Base-by-base conservation (phyloP, 2,329 filamentous ascomycete genomes). In the Phyllosticta citribraziliensis region DNA sequence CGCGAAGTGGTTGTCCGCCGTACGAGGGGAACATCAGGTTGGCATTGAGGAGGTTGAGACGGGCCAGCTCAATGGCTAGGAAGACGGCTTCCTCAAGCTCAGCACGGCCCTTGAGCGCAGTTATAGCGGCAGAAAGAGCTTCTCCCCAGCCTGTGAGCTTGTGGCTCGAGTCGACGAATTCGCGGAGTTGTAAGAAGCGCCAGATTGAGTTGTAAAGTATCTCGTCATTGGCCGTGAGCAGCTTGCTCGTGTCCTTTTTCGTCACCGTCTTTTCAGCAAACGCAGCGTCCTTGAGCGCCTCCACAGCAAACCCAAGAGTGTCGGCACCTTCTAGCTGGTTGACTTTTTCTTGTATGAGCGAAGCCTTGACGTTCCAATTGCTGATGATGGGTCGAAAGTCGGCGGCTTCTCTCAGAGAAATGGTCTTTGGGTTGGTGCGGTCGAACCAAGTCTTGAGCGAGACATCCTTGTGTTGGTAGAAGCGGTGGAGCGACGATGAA, bases 171-270 rank as follows among this genome's bases (percentile, higher is more conserved):
- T 94, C 84, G 55, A 96, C 81, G 69, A 97, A 99, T 24, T 88
- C 91, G 63, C 92, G 85, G 56, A 97, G 80, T 70, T 96, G 90
- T 22, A 99, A 80, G 74, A 97, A 94, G 60, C 91, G 85, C 88
- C 91, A 97, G 62, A 93, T 82, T 6, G 87, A 84, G 67, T 96
- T 89, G 19, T 91, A 78, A 24, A 82, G 77, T 60, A 93, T 82
- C 68, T 94, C 88, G 17, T 88, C 81, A 64, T 87, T 83, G n/a
- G 87, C 83, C 63, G 81, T 84, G 9, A 82, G 71, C 63, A 73
- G 69, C 19, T 72, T 72, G 20, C 69, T 65, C 19, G 71, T 67
- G 60, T 80, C 76, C 65, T 81, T 84, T 60, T 80, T 82, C 24
- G 83, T 78, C 57, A 89, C 80, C 0, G 89, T 90, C 66, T 84